phyloP scores from a whole-genome alignment of 1,139 yeast species.

The Pichia sp. region DNA sequence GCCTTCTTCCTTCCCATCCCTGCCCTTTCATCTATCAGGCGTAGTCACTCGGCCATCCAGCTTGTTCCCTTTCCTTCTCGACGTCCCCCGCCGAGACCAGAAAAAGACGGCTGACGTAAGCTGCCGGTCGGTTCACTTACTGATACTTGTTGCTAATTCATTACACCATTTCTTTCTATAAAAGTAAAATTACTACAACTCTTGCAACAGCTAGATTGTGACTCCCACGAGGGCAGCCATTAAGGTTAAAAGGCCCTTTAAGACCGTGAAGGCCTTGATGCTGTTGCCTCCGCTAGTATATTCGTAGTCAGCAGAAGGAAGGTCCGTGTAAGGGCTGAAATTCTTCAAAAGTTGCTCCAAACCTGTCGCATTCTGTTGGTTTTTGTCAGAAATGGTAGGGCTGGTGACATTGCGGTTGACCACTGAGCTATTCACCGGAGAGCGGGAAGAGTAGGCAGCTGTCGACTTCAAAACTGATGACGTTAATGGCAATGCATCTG shows the following conservation, averaged over 20 bases:
- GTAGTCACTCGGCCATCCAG: not conserved
- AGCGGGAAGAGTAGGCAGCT: not conserved
- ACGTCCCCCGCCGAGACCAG: not conserved
- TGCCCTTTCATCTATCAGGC: not conserved
- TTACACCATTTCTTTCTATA: not conserved
- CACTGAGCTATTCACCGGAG: not conserved
- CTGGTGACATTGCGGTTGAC: not conserved
- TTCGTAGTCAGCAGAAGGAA: constrained; percentile 21
- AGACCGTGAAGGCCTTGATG: not conserved
- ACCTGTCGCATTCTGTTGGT: constrained; percentile 20
- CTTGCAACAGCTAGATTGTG: not conserved
- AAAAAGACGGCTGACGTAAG: not conserved
- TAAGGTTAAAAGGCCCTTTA: not conserved
- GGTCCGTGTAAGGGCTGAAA: constrained; percentile 21
- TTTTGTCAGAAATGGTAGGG: constrained; percentile 12
- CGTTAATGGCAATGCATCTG: not conserved
- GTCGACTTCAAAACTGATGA: not conserved
- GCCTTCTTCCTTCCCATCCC: too few species aligned
- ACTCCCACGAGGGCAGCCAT: not conserved
- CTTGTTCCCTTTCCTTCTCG: not conserved
- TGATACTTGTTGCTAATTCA: not conserved
- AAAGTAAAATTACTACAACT: not conserved
- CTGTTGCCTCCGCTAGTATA: constrained; percentile 9
- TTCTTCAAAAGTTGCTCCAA: constrained; percentile 16
- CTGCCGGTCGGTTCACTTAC: not conserved